Percentiles rank a stretch among this genome's conserved stretches.
phyloP scores from a whole-genome alignment of 192 early-diverging fungal genomes.

The Phlyctochytrium planicorne region DNA sequence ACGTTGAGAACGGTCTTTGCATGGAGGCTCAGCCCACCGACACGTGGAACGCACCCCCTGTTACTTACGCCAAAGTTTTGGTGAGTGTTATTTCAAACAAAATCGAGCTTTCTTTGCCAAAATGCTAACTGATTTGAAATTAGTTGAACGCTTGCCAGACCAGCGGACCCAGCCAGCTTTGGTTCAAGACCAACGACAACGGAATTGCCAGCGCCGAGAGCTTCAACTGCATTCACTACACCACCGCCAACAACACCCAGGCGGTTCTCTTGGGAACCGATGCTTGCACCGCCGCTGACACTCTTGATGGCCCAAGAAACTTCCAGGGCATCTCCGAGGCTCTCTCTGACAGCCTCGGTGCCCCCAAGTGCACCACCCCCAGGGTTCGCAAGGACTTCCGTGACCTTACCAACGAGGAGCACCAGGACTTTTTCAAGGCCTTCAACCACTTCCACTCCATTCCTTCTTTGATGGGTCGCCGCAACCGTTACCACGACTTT shows the following conservation, averaged over 20 bases:
- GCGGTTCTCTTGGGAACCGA: constrained; percentile 5
- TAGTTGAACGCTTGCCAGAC: neutral
- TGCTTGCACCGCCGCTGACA: neutral
- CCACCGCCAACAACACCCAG: neutral
- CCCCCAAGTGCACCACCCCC: constrained; percentile 2
- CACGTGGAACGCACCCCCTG: neutral
- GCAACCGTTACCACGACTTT: constrained; percentile 9
- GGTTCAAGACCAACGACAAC: neutral
- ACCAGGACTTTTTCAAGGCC: neutral
- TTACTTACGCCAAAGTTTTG: neutral
- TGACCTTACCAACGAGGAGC: constrained; percentile 4
- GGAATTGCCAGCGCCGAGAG: neutral
- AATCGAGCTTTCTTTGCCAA: neutral
- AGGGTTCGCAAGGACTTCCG: constrained; percentile 16
- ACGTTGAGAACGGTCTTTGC: constrained; percentile 25
- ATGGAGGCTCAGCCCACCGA: constrained; percentile 9
- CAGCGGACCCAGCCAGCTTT: constrained; percentile 2
- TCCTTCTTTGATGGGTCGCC: constrained; percentile 1
- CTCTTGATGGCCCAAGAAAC: neutral
- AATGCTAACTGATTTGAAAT: neutral
- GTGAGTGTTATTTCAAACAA: neutral
- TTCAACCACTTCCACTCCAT: neutral
- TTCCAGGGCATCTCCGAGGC: neutral
- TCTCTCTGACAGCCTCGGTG: neutral
- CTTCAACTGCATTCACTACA: constrained; percentile 12